Evolutionary conservation across 352 stramenopile species (phyloP).

Genomic region (Pythium phragmitis): DNA sequence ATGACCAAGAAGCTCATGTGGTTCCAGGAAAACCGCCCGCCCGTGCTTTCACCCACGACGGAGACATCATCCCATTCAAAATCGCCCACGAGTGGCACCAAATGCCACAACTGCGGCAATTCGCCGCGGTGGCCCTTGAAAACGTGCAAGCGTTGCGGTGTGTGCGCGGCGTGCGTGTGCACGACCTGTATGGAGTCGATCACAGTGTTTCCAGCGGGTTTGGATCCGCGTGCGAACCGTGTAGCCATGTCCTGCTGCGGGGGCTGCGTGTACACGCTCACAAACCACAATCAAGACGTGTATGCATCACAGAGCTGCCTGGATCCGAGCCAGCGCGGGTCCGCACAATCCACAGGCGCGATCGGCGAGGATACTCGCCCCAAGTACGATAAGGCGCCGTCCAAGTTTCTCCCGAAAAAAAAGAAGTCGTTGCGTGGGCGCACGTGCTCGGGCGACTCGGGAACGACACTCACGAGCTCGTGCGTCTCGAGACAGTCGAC

Average conservation of each 20-base stretch:
- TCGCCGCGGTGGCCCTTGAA: constrained; percentile 10
- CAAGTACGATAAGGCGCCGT: constrained; percentile 24
- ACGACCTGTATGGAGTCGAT: constrained; percentile 12
- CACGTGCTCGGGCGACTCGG: constrained; percentile 20
- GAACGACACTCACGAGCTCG: constrained; percentile 16
- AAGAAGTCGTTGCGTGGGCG: constrained; percentile 9
- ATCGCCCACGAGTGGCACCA: background rate
- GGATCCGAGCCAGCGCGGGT: constrained; percentile 23
- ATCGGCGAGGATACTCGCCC: constrained; percentile 21
- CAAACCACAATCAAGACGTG: constrained; percentile 8
- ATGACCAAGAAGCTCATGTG: constrained; percentile 29
- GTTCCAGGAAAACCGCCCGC: constrained; percentile 17
- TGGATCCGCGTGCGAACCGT: constrained; percentile 15
- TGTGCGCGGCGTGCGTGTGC: constrained; percentile 14
- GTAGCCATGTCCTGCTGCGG: constrained; percentile 13
- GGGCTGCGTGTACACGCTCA: constrained; percentile 8
- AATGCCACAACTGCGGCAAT: constrained; percentile 21
- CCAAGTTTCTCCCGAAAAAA: constrained; percentile 19
- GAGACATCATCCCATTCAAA: background rate
- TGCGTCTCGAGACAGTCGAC: constrained; percentile 18
- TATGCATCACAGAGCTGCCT: constrained; percentile 19
- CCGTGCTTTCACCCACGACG: constrained; percentile 7
- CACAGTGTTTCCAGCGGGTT: constrained; percentile 2
- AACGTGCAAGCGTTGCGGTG: constrained; percentile 10
- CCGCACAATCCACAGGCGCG: constrained; percentile 5